Conservation (phyloP, 371 early-diverging fungal genomes). For the Circinella umbellata region DNA sequence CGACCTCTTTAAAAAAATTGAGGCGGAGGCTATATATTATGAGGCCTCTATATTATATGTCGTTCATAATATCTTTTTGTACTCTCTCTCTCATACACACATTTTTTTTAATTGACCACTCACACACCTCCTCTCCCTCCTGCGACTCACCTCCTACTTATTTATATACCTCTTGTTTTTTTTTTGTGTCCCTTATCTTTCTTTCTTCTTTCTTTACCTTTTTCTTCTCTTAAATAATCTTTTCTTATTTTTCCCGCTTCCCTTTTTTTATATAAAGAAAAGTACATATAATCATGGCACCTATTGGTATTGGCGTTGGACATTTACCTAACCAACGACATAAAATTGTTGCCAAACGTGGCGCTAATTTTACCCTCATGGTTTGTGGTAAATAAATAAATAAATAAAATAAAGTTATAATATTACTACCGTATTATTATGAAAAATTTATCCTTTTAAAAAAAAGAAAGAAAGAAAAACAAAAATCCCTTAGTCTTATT, state of each 20-base stretch:
- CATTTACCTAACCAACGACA: conserved; percentile 98
- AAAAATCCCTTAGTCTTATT: no score
- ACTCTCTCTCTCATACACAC: not conserved
- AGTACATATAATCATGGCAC: conserved; percentile 16
- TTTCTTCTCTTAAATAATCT: conserved; percentile 9
- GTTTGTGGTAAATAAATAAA: conserved; percentile 82
- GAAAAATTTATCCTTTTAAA: no score
- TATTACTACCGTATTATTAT: no score
- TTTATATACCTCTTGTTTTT: not conserved
- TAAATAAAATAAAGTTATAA: not conserved
- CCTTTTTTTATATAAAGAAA: not conserved
- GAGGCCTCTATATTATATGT: no score
- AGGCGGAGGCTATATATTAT: not conserved
- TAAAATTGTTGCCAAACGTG: conserved; percentile 91
- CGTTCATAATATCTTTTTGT: no score
- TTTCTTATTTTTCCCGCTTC: conserved; percentile 12
- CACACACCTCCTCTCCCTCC: conserved; percentile 38
- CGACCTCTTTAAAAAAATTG: not conserved
- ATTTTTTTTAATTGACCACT: conserved; percentile 20
- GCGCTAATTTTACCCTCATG: conserved; percentile 93
- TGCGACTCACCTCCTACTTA: conserved; percentile 12
- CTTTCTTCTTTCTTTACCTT: not conserved
- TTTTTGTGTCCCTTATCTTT: conserved; percentile 1
- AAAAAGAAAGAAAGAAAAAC: no score
- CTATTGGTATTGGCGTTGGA: conserved; percentile 89